Evolutionary conservation across 495 filamentous ascomycete species (phyloP), one percentile per base, ranked within the genome.

Genomic region (Astrothelium subdiscretum): DNA sequence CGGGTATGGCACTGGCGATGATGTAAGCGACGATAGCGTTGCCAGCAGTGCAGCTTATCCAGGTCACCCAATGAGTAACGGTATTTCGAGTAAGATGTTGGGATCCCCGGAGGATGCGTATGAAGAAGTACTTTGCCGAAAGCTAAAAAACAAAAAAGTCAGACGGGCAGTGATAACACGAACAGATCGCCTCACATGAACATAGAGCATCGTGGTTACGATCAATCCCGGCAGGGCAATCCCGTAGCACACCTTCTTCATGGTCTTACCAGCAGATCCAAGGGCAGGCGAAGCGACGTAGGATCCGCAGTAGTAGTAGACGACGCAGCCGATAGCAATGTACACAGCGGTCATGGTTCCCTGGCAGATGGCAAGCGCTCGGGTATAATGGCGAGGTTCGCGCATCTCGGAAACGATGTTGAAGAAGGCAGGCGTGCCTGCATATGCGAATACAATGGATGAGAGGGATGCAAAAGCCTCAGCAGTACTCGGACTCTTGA

Each of bases 31-130:
- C 31, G 15, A 42, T 65, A 12, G 58, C 62, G 31, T 62, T 48
- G 22, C 35, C 44, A 48, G 58, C 57, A 57, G 58, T 76, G 57
- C 66, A 74, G 15, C 69, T 48, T 11, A 78, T 63, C 74, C 75
- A 78, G 1, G 66, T 65, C 8, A 44, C 59, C 74, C 74, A 75
- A 61, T 76, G 74, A 0, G 63, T 60, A 11, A 69, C 8, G 10
- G 72, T 70, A 61, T 73, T 73, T 15, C 61, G 26, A 24, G 67
- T 69, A 0, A 78, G 65, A 59, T 75, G 74, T 15, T 31, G 32
- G 10, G 74, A 69, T 24, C 73, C 73, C 13, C 73, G 66, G 1
- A 76, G 65, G 13, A 75, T 61, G 18, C 73, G 73, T 29, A 66
- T 61, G 52, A 66, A 66, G 8, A 66, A 32, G 24, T 58, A 58